Conservation (phyloP, 495 filamentous ascomycete species). For the Lophiotrema nucula region DNA sequence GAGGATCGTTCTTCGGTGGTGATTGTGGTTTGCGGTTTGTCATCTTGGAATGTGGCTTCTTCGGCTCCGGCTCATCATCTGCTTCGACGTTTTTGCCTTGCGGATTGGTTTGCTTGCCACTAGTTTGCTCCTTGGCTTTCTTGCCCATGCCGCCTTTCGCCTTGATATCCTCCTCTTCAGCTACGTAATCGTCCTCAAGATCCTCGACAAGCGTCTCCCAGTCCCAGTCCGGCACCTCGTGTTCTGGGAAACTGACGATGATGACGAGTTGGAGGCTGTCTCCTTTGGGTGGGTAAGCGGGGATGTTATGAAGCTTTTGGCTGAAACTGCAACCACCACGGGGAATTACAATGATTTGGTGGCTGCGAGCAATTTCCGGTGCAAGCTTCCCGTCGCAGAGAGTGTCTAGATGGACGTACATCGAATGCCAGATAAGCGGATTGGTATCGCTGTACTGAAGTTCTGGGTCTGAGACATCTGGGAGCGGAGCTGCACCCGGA, state of each 20-base stretch:
- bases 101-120: background rate
- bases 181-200: too few species aligned
- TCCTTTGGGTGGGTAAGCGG: conserved; percentile 62
- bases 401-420: conserved; percentile 69
- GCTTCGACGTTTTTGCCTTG: background rate
- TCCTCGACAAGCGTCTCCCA: too few species aligned
- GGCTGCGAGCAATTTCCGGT: conserved; percentile 55
- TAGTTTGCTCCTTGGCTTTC: background rate
- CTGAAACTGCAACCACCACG: conserved; percentile 84
- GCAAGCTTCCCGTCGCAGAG: conserved; percentile 63
- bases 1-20: background rate
- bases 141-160: background rate
- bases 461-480: conserved; percentile 60
- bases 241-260: conserved; percentile 62
- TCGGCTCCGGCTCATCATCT: conserved; percentile 9
- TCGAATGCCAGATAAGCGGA: conserved; percentile 62
- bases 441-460: conserved; percentile 33
- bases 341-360: conserved; percentile 79
- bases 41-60: background rate
- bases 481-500: conserved; percentile 70
- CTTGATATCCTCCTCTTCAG: conserved; percentile 27
- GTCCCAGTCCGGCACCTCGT: conserved; percentile 43
- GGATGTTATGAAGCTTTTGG: conserved; percentile 79
- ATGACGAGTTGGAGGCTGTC: conserved; percentile 73
- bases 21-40: background rate